Percentiles rank a stretch among this genome's conserved stretches.
These are phyloP conservation scores for Phytophthora vignae DNA, from an alignment of 352 stramenopile genomes.

Conservation along the genomic window DNA sequence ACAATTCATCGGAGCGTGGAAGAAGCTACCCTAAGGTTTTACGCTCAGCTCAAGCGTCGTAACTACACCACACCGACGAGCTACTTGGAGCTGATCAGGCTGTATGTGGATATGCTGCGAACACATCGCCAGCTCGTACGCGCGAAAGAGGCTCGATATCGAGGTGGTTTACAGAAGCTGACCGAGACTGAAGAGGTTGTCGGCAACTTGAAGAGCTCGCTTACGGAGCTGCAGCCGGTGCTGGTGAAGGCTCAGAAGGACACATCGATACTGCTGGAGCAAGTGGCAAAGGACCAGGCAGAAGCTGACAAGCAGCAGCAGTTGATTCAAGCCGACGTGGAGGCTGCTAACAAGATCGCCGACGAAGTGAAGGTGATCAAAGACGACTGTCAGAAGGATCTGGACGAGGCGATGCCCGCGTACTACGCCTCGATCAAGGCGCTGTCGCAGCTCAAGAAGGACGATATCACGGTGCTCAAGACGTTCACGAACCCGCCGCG, in stretches of 20 bases:
- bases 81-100: constrained; percentile 95
- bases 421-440: constrained; percentile 93
- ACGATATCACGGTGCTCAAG: constrained; percentile 93
- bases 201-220: constrained; percentile 89
- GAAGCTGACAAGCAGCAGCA: constrained; percentile 92
- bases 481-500: constrained; percentile 92
- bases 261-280: constrained; percentile 80
- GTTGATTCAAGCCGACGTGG: constrained; percentile 91
- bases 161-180: constrained; percentile 92
- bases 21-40: constrained; percentile 81
- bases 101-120: constrained; percentile 93
- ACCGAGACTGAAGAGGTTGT: constrained; percentile 94
- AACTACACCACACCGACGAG: constrained; percentile 97
- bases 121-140: constrained; percentile 87
- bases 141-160: constrained; percentile 84
- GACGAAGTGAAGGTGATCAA: constrained; percentile 94
- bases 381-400: constrained; percentile 93
- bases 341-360: constrained; percentile 92
- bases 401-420: constrained; percentile 93
- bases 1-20: constrained; percentile 95
- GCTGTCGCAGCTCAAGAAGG: constrained; percentile 92
- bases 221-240: constrained; percentile 93
- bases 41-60: constrained; percentile 84
- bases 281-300: constrained; percentile 93
- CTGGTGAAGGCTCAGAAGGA: constrained; percentile 91